Conservation (phyloP, 306 rosid genomes). For the Fragaria iinumae region DNA sequence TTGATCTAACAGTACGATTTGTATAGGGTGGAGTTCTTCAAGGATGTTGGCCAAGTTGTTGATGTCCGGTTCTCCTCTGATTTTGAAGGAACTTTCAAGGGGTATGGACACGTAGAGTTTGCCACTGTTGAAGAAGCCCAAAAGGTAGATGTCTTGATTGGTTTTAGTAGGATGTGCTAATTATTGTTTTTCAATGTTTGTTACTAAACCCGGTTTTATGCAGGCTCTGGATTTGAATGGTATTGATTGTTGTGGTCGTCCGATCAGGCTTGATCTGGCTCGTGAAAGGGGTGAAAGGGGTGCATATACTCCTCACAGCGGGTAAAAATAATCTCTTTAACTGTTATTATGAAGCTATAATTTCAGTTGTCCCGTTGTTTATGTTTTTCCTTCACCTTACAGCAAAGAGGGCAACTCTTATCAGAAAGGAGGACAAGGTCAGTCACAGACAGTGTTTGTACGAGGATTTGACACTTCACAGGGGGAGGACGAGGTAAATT, state of each 20-base stretch:
- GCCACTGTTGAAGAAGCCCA: conserved; percentile 56
- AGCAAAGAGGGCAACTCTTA: conserved; percentile 51
- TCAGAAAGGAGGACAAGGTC: conserved; percentile 49
- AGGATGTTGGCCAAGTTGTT: conserved; percentile 59
- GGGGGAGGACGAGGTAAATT: conserved; percentile 68
- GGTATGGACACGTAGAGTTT: conserved; percentile 87
- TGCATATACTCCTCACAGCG: conserved; percentile 52
- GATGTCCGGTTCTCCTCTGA: conserved; percentile 62
- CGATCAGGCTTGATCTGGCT: conserved; percentile 8
- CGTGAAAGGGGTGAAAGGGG: conserved; percentile 58
- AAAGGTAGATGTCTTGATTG: conserved; percentile 32
- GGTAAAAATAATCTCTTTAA: conserved; percentile 26
- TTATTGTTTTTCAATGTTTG: background rate
- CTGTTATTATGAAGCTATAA: background rate
- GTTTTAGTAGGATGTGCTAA: background rate
- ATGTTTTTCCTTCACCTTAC: background rate
- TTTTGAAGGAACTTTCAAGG: conserved; percentile 53
- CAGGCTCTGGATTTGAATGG: conserved; percentile 74
- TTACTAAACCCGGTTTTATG: background rate
- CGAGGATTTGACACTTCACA: conserved; percentile 66
- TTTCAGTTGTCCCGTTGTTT: background rate
- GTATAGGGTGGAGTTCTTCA: conserved; percentile 66
- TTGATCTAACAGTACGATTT: conserved; percentile 9
- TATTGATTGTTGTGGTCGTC: conserved; percentile 16
- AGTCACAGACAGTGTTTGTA: conserved; percentile 45